Percentiles rank a stretch among this genome's conserved stretches.
Conservation (phyloP, 257 asterid species). For the Datura wrightii region DNA sequence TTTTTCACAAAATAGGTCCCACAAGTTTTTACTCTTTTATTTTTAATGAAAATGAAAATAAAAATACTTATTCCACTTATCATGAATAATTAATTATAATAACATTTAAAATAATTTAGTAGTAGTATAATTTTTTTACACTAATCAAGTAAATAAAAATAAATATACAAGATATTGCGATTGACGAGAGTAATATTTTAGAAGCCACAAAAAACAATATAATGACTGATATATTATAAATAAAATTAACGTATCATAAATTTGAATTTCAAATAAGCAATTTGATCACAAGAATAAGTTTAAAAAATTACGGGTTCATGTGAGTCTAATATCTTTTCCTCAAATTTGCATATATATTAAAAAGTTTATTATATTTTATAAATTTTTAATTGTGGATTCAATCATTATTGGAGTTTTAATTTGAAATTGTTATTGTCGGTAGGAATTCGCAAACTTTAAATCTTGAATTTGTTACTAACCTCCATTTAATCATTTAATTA, state of each 20-base stretch:
- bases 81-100: background rate
- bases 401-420: too few relatives aligned
- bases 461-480: too few relatives aligned
- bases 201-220: background rate
- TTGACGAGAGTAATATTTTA: background rate
- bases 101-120: background rate
- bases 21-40: background rate
- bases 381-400: too few relatives aligned
- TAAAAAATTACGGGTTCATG: background rate
- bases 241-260: background rate
- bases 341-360: too few relatives aligned
- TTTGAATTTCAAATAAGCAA: background rate
- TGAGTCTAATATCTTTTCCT: too few relatives aligned
- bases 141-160: too few relatives aligned
- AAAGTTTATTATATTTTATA: too few relatives aligned
- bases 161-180: background rate
- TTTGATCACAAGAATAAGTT: background rate
- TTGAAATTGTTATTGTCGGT: too few relatives aligned
- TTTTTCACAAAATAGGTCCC: constrained; percentile 7
- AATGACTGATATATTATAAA: background rate
- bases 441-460: too few relatives aligned
- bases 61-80: background rate
- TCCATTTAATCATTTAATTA: too few relatives aligned
- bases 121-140: background rate
- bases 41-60: background rate